These are phyloP conservation scores for Moringa oleifera DNA, from an alignment of 345 rosid genomes.

Conservation along the genomic window DNA sequence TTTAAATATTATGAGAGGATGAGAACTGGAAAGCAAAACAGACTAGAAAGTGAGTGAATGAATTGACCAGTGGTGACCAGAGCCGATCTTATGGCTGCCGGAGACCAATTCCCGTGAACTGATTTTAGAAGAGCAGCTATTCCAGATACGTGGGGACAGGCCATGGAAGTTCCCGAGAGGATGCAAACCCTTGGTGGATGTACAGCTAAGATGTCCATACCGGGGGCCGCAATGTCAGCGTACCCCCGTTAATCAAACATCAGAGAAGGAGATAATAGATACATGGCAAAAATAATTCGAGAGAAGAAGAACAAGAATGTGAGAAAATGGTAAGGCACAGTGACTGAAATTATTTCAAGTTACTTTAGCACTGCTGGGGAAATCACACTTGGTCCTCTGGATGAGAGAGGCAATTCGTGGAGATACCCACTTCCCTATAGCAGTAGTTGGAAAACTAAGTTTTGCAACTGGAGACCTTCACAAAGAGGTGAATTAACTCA, in stretches of 20 bases:
- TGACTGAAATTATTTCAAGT: no score
- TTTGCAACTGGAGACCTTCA: slow-evolving; percentile 17
- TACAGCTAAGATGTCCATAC: slow-evolving; percentile 61
- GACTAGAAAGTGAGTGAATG: no score
- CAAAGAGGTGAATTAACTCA: neutral
- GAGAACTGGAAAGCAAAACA: no score
- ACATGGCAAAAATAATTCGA: no score
- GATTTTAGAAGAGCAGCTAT: slow-evolving; percentile 52
- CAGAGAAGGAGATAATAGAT: no score
- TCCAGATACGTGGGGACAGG: slow-evolving; percentile 52
- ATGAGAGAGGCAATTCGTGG: slow-evolving; percentile 58
- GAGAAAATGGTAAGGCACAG: no score
- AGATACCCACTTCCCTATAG: slow-evolving; percentile 31
- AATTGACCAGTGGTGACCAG: slow-evolving; percentile 30
- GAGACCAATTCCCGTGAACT: slow-evolving; percentile 48
- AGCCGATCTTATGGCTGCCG: slow-evolving; percentile 56
- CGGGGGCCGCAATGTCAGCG: slow-evolving; percentile 80
- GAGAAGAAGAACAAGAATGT: no score
- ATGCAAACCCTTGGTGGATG: slow-evolving; percentile 18
- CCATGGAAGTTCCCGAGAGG: slow-evolving; percentile 62
- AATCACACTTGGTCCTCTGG: slow-evolving; percentile 58
- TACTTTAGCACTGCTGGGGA: slow-evolving; percentile 53
- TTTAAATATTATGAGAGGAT: no score
- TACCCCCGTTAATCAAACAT: slow-evolving; percentile 1
- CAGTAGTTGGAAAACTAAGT: slow-evolving; percentile 28